Evolutionary conservation across 148 eudicot species (phyloP).

Genomic region (Arbutus unedo): DNA sequence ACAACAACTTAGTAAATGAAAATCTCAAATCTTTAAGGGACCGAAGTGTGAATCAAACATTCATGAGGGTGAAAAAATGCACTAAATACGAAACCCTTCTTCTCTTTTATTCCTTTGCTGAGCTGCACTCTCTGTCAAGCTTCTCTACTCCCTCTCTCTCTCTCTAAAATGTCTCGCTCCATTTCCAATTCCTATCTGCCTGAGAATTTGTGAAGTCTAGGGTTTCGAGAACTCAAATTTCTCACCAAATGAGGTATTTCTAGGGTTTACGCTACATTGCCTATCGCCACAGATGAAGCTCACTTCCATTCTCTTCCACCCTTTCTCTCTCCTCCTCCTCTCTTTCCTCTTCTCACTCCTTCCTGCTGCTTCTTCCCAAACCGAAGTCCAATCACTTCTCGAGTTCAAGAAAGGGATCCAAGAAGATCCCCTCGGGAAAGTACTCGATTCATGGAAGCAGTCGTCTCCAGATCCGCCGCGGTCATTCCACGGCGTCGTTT

Average conservation of each 20-base stretch:
- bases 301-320: too few species aligned
- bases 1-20: neutral
- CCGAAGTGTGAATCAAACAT: neutral
- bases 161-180: neutral
- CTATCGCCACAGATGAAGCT: neutral
- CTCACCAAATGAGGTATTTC: neutral
- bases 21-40: neutral
- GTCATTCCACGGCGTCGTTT: constrained; percentile 55
- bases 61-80: neutral
- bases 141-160: neutral
- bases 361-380: constrained; percentile 24
- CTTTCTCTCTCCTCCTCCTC: constrained; percentile 12
- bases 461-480: constrained; percentile 27
- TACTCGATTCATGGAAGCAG: constrained; percentile 46
- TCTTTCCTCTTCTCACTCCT: constrained; percentile 18
- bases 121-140: constrained; percentile 14
- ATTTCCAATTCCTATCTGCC: neutral
- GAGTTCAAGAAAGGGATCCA: constrained; percentile 87
- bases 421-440: constrained; percentile 44
- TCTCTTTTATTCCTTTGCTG: constrained; percentile 4
- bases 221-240: neutral
- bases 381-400: constrained; percentile 7
- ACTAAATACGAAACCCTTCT: neutral
- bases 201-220: neutral
- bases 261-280: too few species aligned